Percentiles rank a stretch among this genome's conserved stretches.
These are phyloP conservation scores for Didymella pomorum DNA, from an alignment of 2,329 filamentous ascomycete species.

Conservation along the genomic window DNA sequence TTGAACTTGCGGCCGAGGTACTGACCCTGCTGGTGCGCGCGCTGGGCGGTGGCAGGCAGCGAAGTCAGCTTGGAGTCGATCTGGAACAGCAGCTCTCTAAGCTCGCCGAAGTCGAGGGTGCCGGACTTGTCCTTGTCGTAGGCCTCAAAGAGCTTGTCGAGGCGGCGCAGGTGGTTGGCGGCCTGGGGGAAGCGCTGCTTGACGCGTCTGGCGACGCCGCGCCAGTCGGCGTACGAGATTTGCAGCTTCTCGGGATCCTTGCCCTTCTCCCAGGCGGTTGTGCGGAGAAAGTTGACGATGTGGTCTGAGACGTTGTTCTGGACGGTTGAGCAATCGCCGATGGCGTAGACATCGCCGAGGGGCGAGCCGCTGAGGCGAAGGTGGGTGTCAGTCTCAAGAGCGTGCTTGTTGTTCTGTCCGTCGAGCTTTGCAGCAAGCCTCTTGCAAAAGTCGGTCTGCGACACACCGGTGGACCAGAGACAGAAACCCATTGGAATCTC, in stretches of 20 bases:
- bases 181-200: constrained; percentile 92
- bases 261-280: constrained; percentile 88
- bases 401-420: constrained; percentile 84
- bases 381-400: constrained; percentile 93
- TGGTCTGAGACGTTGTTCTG: constrained; percentile 97
- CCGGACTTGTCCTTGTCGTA: constrained; percentile 95
- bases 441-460: constrained; percentile 82
- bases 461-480: constrained; percentile 94
- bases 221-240: constrained; percentile 88
- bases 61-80: constrained; percentile 96
- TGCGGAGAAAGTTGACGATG: constrained; percentile 87
- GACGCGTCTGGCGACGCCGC: constrained; percentile 80
- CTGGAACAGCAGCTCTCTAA: constrained; percentile 85
- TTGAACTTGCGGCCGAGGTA: constrained; percentile 96
- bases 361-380: constrained; percentile 88
- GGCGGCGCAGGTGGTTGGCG: constrained; percentile 80
- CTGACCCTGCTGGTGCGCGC: constrained; percentile 92
- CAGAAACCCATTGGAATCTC: constrained; percentile 97
- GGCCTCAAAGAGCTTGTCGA: constrained; percentile 88
- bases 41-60: constrained; percentile 92
- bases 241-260: constrained; percentile 88
- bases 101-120: constrained; percentile 91
- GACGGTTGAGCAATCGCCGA: constrained; percentile 94
- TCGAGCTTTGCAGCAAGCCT: constrained; percentile 79
- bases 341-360: constrained; percentile 92